Evolutionary conservation across 2,329 filamentous ascomycete genomes (phyloP).

Genomic region (Seiridium unicorne): DNA sequence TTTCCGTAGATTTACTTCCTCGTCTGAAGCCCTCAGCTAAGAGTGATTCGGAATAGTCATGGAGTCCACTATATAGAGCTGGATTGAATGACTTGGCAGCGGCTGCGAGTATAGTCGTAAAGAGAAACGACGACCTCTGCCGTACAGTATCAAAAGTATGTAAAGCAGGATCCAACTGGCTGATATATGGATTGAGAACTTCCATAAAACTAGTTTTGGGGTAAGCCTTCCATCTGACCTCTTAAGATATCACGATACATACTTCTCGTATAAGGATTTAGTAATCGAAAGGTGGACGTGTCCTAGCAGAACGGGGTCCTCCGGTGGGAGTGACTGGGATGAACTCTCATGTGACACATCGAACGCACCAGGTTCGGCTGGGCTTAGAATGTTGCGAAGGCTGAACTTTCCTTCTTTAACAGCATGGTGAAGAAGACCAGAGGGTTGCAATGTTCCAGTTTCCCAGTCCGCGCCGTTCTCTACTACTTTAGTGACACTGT

Average conservation of each 20-base stretch:
- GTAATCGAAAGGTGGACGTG: slow-evolving; percentile 26
- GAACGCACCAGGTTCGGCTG: background rate
- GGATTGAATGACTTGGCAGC: slow-evolving; percentile 35
- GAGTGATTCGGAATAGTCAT: slow-evolving; percentile 27
- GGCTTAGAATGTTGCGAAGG: slow-evolving; percentile 26
- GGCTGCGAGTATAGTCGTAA: slow-evolving; percentile 31
- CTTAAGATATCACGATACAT: background rate
- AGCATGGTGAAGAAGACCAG: slow-evolving; percentile 30
- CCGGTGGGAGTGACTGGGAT: slow-evolving; percentile 3
- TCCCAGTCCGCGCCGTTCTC: slow-evolving; percentile 10
- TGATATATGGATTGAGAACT: slow-evolving; percentile 37
- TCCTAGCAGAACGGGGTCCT: slow-evolving; percentile 26
- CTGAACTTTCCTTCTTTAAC: slow-evolving; percentile 32
- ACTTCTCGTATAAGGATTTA: slow-evolving; percentile 27
- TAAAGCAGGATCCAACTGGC: slow-evolving; percentile 34
- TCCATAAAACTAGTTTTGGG: slow-evolving; percentile 29
- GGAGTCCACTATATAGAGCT: slow-evolving; percentile 24
- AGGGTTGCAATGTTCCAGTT: slow-evolving; percentile 26
- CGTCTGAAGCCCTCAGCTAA: slow-evolving; percentile 26
- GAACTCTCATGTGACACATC: background rate
- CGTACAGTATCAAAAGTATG: slow-evolving; percentile 36
- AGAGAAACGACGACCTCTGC: slow-evolving; percentile 32
- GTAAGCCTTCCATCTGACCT: background rate
- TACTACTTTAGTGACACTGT: background rate
- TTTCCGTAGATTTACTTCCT: slow-evolving; percentile 35